These are phyloP conservation scores for Schrenkiella parvula DNA, from an alignment of 345 rosid species.

Conservation along the genomic window DNA sequence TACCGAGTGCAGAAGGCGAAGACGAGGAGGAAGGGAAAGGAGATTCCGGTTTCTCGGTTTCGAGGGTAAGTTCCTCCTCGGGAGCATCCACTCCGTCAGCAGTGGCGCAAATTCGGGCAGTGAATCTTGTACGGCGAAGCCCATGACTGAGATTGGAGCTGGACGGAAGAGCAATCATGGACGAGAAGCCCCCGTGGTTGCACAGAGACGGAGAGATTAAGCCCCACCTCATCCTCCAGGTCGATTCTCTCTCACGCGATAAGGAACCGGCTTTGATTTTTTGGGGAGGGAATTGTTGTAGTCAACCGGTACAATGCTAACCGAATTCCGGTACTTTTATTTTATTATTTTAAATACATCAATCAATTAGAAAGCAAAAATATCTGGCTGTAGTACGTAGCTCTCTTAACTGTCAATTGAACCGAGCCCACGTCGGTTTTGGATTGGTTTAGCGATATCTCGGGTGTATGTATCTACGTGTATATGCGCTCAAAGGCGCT, in stretches of 20 bases:
- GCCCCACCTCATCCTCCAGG: constrained; percentile 39
- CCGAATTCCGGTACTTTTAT: not conserved
- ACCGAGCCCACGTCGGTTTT: constrained; percentile 22
- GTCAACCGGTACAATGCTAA: not conserved
- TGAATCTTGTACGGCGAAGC: not conserved
- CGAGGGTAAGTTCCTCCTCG: constrained; percentile 19
- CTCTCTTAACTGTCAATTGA: not conserved
- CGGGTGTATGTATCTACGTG: not conserved
- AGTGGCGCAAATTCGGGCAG: constrained; percentile 34
- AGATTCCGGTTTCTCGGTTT: constrained; percentile 17
- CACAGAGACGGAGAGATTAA: constrained; percentile 41
- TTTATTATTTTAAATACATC: too few species aligned
- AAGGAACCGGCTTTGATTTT: not conserved
- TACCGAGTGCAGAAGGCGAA: constrained; percentile 44
- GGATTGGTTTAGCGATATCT: constrained; percentile 13
- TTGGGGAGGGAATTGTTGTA: not conserved
- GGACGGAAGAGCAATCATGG: constrained; percentile 21
- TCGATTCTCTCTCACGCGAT: not conserved
- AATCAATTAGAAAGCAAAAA: not conserved
- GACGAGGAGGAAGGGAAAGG: constrained; percentile 23
- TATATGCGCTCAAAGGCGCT: constrained; percentile 3
- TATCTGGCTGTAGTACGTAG: not conserved
- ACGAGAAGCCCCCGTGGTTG: constrained; percentile 27
- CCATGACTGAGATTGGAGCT: constrained; percentile 1
- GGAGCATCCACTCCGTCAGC: constrained; percentile 45